Percentiles rank a stretch among this genome's conserved stretches.
Conservation (phyloP, 148 eudicot genomes). For the Rhododendron ferrugineum region DNA sequence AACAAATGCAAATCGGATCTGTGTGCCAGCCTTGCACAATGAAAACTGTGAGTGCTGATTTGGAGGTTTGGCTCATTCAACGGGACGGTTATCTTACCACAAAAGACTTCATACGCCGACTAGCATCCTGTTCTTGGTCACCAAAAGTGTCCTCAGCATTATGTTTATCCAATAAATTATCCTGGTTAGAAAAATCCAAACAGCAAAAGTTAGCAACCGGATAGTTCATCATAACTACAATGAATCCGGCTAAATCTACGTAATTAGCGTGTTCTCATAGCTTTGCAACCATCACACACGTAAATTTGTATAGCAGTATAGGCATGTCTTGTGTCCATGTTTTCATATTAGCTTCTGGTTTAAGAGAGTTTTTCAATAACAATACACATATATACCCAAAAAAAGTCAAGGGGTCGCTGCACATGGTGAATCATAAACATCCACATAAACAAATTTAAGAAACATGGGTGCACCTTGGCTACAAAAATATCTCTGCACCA, state of each 20-base stretch:
- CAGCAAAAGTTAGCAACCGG: not conserved
- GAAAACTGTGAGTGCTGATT: not conserved
- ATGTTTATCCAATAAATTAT: constrained; percentile 76
- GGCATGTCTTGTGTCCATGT: not conserved
- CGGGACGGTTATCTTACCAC: constrained; percentile 37
- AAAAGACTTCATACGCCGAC: constrained; percentile 75
- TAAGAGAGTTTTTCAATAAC: not conserved
- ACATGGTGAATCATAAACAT: not conserved
- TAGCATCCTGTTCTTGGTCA: constrained; percentile 40
- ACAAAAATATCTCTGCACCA: constrained; percentile 89
- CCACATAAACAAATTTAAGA: not conserved
- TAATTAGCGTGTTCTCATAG: not conserved
- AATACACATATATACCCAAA: not conserved
- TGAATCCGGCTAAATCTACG: not conserved
- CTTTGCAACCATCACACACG: not conserved
- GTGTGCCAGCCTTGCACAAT: not conserved
- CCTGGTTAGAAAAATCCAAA: constrained; percentile 34
- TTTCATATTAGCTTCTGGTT: not conserved
- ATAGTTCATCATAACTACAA: not conserved
- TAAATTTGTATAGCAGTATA: not conserved
- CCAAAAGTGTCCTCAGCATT: constrained; percentile 60
- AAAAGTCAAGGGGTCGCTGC: not conserved
- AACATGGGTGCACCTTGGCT: constrained; percentile 51
- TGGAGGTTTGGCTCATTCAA: not conserved
- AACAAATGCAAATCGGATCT: not conserved